A percentile compares a stretch with the other conserved stretches of the same genome.
Evolutionary conservation across 768 basidiomycete species (phyloP).

Genomic region (Coprinopsis marcescibilis): DNA sequence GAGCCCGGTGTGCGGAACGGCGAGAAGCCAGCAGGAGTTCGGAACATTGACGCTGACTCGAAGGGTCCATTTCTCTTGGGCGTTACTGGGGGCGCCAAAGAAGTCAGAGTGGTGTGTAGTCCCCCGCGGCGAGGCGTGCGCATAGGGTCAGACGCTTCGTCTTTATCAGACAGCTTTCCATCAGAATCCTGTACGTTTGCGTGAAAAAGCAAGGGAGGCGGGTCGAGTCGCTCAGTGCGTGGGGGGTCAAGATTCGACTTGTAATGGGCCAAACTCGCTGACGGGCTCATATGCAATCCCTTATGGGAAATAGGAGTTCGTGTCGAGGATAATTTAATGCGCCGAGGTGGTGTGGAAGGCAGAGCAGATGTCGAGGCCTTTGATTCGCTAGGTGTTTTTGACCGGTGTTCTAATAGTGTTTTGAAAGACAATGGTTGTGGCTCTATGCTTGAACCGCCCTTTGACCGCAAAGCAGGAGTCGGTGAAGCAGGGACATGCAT

Average conservation of each 20-base stretch:
- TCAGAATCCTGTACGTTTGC: constrained; percentile 15
- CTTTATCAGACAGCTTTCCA: constrained; percentile 7
- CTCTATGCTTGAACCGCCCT: constrained; percentile 16
- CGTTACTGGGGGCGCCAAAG: constrained; percentile 25
- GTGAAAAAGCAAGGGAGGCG: constrained; percentile 13
- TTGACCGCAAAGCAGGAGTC: constrained; percentile 32
- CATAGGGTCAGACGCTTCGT: constrained; percentile 24
- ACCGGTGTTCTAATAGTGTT: constrained; percentile 14
- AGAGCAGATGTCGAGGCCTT: constrained; percentile 18
- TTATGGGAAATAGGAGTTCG: constrained; percentile 67
- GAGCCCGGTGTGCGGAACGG: constrained; percentile 45
- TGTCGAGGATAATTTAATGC: constrained; percentile 46
- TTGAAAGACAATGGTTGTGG: constrained; percentile 3
- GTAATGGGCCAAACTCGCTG: constrained; percentile 59
- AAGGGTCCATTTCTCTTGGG: constrained; percentile 32
- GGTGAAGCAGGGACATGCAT: constrained; percentile 44
- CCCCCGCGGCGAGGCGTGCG: constrained; percentile 30
- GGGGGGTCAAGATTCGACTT: constrained; percentile 66
- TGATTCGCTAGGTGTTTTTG: constrained; percentile 20
- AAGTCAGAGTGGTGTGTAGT: constrained; percentile 1
- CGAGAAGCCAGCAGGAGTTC: constrained; percentile 26
- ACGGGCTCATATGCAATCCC: constrained; percentile 66
- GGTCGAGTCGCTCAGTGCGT: constrained; percentile 28
- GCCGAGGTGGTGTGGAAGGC: constrained; percentile 36
- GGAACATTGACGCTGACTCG: constrained; percentile 34